These are phyloP conservation scores for Bjerkandera adusta DNA, from an alignment of 1,284 basidiomycete genomes.

Conservation along the genomic window DNA sequence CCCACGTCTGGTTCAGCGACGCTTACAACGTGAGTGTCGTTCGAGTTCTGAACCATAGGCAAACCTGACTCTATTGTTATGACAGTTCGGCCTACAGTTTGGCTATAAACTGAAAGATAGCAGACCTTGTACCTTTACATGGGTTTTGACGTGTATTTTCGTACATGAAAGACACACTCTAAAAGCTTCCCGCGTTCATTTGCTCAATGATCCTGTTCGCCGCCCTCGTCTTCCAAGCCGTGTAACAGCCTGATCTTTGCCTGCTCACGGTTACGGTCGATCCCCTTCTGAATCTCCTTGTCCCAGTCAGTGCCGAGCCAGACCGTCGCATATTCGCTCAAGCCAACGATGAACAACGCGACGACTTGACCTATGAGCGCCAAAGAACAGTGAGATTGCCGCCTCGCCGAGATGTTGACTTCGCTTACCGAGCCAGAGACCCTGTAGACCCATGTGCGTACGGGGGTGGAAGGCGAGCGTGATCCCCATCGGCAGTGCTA, in stretches of 20 bases:
- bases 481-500: slow-evolving; percentile 72
- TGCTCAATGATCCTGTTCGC: too few species aligned
- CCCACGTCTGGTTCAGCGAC: slow-evolving; percentile 54
- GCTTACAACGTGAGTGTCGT: slow-evolving; percentile 43
- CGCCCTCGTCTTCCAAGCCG: neutral
- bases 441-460: slow-evolving; percentile 52
- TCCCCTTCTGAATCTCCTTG: slow-evolving; percentile 51
- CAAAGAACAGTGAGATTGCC: neutral
- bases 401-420: neutral
- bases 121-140: neutral
- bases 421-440: slow-evolving; percentile 61
- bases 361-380: slow-evolving; percentile 63
- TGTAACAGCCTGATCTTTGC: slow-evolving; percentile 31
- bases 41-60: neutral
- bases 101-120: slow-evolving; percentile 33
- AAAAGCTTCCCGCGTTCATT: too few species aligned
- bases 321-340: slow-evolving; percentile 65
- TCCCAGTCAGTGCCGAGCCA: slow-evolving; percentile 70
- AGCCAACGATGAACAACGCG: slow-evolving; percentile 67
- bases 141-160: neutral
- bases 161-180: neutral
- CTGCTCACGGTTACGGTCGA: slow-evolving; percentile 48
- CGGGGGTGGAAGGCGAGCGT: slow-evolving; percentile 55
- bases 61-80: neutral
- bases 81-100: slow-evolving; percentile 41